Evolutionary conservation across 225 moss, liverwort and hornwort genomes (phyloP).

Genomic region (Pseudoscleropodium purum): DNA sequence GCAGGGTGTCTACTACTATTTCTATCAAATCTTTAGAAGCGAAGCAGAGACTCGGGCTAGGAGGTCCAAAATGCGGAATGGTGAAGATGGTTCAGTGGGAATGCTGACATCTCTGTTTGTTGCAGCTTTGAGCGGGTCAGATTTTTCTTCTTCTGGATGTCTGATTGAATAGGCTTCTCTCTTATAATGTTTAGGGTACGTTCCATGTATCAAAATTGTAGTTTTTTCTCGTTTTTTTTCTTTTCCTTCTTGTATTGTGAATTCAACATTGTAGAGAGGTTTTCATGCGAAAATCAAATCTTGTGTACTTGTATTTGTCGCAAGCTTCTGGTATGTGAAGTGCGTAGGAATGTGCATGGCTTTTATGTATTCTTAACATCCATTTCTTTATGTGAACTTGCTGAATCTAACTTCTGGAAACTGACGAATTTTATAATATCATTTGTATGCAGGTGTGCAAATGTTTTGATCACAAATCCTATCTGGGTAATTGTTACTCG

Average conservation of each 20-base stretch:
- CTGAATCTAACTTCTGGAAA: background rate
- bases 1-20: slow-evolving; percentile 80
- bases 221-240: background rate
- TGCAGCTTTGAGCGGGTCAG: slow-evolving; percentile 65
- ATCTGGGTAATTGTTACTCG: slow-evolving; percentile 93
- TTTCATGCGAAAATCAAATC: background rate
- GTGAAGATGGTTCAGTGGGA: slow-evolving; percentile 63
- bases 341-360: background rate
- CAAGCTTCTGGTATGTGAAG: background rate
- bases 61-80: slow-evolving; percentile 34
- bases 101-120: slow-evolving; percentile 60
- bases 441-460: slow-evolving; percentile 41
- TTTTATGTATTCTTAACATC: background rate
- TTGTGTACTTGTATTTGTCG: background rate
- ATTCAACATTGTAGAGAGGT: background rate
- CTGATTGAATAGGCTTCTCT: background rate
- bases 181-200: background rate
- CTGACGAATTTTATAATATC: background rate
- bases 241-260: background rate
- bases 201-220: background rate
- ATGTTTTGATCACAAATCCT: slow-evolving; percentile 80
- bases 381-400: background rate
- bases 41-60: slow-evolving; percentile 53
- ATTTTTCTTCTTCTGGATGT: background rate
- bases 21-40: slow-evolving; percentile 67